A percentile compares a stretch with the other conserved stretches of the same genome.
These are phyloP conservation scores for Kockiozyma suomiensis DNA, from an alignment of 805 yeast genomes.

Conservation along the genomic window DNA sequence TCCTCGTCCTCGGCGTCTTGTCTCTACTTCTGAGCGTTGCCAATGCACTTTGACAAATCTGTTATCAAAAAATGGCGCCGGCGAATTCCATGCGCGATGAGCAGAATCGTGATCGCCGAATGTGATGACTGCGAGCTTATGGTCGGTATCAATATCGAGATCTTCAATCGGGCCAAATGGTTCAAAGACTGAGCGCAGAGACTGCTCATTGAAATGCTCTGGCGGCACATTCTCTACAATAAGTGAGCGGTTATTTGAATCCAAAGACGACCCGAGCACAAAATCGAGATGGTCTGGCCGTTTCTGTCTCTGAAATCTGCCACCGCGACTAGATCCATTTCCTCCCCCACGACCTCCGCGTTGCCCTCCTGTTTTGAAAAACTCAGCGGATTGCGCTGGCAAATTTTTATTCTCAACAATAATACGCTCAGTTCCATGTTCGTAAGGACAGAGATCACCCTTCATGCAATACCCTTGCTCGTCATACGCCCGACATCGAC, in stretches of 20 bases:
- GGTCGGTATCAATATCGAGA: constrained; percentile 40
- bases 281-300: constrained; percentile 4
- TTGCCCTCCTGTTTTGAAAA: background rate
- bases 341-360: constrained; percentile 9
- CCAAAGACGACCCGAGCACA: constrained; percentile 21
- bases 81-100: constrained; percentile 48
- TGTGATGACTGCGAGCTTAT: constrained; percentile 47
- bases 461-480: constrained; percentile 31
- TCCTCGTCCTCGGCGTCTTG: constrained; percentile 1
- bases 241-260: constrained; percentile 40
- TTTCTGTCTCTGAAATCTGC: background rate
- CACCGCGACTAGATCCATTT: constrained; percentile 11
- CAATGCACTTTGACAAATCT: constrained; percentile 54
- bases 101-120: constrained; percentile 47
- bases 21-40: constrained; percentile 38
- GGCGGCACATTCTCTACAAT: constrained; percentile 51
- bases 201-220: constrained; percentile 46
- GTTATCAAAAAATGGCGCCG: constrained; percentile 52
- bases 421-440: constrained; percentile 31
- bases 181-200: constrained; percentile 45
- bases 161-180: constrained; percentile 47
- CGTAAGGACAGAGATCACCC: constrained; percentile 35
- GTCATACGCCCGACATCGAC: constrained; percentile 29
- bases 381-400: background rate
- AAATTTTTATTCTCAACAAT: constrained; percentile 13